These are phyloP conservation scores for Monosporozyma siamensis DNA, from an alignment of 805 yeast genomes.

Conservation along the genomic window DNA sequence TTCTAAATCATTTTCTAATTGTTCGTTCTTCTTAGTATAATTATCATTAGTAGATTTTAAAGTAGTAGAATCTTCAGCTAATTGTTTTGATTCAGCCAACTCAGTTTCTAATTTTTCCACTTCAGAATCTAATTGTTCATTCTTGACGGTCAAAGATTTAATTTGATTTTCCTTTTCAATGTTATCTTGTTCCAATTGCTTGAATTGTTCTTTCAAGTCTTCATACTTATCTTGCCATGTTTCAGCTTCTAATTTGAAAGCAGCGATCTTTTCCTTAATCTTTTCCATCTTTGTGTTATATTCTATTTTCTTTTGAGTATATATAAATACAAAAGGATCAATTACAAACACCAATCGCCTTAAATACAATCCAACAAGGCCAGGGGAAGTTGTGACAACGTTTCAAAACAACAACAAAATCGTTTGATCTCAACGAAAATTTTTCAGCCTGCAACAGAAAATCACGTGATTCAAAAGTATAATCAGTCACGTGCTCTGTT, in stretches of 20 bases:
- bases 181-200: constrained; percentile 85
- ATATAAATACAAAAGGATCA: too few species aligned
- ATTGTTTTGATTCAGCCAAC: constrained; percentile 43
- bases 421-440: not conserved
- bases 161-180: constrained; percentile 92
- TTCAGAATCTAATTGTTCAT: constrained; percentile 75
- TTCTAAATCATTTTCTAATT: constrained; percentile 76
- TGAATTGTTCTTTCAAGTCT: constrained; percentile 68
- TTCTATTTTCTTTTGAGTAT: constrained; percentile 6
- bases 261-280: constrained; percentile 67
- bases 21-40: constrained; percentile 83
- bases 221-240: constrained; percentile 96
- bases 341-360: too few species aligned
- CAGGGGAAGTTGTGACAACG: not conserved
- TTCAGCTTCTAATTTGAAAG: constrained; percentile 90
- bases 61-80: constrained; percentile 85
- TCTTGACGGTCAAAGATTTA: constrained; percentile 85
- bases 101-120: constrained; percentile 46
- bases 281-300: constrained; percentile 38
- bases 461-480: not conserved
- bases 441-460: not conserved
- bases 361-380: not conserved
- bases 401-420: not conserved
- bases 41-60: constrained; percentile 85
- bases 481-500: not conserved